A percentile compares a stretch with the other conserved stretches of the same genome.
phyloP scores from a whole-genome alignment of 345 rosid genomes.

The Aquilaria malaccensis region DNA sequence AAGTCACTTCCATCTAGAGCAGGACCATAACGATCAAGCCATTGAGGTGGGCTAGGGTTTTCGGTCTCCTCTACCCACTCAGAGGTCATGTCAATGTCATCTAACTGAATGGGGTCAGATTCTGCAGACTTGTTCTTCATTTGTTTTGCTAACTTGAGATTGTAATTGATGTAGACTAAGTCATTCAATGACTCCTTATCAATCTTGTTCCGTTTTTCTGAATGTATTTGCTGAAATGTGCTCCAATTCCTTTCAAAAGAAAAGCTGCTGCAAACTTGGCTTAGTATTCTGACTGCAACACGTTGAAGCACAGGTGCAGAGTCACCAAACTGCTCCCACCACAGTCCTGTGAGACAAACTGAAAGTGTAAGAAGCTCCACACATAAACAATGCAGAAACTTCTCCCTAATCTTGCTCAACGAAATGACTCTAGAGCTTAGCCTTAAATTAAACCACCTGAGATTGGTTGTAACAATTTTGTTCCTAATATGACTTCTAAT shows the following conservation, averaged over 20 bases:
- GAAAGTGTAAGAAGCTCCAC: neutral
- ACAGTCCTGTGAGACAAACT: constrained; percentile 43
- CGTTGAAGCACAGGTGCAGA: constrained; percentile 77
- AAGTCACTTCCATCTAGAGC: constrained; percentile 70
- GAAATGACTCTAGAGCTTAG: no score
- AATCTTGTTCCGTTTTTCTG: constrained; percentile 78
- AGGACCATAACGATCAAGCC: constrained; percentile 84
- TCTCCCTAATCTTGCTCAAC: neutral
- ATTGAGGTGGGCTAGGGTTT: constrained; percentile 60
- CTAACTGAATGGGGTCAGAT: constrained; percentile 51
- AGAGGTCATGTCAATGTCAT: constrained; percentile 87
- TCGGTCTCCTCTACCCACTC: constrained; percentile 92
- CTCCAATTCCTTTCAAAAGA: constrained; percentile 69
- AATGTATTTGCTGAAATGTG: constrained; percentile 76
- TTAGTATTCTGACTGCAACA: constrained; percentile 77
- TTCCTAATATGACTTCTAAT: no score
- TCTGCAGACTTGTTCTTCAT: constrained; percentile 42
- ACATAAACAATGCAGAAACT: neutral
- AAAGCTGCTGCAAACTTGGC: constrained; percentile 80
- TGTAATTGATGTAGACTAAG: constrained; percentile 57
- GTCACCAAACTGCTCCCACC: constrained; percentile 98
- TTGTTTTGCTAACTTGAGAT: constrained; percentile 62
- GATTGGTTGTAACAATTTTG: no score
- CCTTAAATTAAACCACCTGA: no score
- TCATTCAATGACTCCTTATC: constrained; percentile 70